Conservation (phyloP, 78 protist species). For the Capsaspora owczarzaki region DNA sequence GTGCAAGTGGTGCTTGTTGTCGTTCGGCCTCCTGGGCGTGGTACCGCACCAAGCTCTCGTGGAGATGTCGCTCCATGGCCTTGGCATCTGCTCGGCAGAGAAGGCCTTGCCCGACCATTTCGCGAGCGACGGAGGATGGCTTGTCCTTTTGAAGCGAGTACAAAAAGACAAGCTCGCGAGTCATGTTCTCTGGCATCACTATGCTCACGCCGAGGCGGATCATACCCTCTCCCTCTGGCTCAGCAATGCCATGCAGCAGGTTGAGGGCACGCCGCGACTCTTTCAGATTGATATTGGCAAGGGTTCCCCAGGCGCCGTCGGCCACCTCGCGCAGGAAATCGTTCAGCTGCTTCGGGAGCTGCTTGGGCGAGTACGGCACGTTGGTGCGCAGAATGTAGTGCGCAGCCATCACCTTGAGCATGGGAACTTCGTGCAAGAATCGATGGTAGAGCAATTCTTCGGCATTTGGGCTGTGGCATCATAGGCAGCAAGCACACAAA, state of each 20-base stretch:
- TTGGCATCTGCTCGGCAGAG: not conserved
- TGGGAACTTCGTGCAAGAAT: not conserved
- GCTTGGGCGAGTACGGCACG: not conserved
- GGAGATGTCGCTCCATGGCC: too few species aligned
- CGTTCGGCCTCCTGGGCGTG: too few species aligned
- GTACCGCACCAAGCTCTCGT: too few species aligned
- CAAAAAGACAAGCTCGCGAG: not conserved
- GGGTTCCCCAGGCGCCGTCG: not conserved
- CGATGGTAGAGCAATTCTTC: not conserved
- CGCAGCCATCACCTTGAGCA: not conserved
- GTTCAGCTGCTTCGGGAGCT: not conserved
- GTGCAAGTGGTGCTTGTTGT: too few species aligned
- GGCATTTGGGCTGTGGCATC: slow-evolving; percentile 11
- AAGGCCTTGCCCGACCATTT: not conserved
- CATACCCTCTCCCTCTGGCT: not conserved
- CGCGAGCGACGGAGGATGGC: not conserved
- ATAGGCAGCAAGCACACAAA: too few species aligned
- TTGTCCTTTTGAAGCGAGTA: not conserved
- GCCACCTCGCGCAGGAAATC: not conserved
- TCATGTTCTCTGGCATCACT: not conserved
- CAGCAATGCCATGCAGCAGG: not conserved
- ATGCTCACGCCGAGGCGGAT: not conserved
- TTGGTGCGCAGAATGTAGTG: not conserved
- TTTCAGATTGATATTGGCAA: not conserved
- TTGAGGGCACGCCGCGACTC: not conserved